Evolutionary conservation across 352 stramenopile genomes (phyloP), one percentile per base, ranked within the genome.

Genomic region (Thalassiosira exigua): DNA sequence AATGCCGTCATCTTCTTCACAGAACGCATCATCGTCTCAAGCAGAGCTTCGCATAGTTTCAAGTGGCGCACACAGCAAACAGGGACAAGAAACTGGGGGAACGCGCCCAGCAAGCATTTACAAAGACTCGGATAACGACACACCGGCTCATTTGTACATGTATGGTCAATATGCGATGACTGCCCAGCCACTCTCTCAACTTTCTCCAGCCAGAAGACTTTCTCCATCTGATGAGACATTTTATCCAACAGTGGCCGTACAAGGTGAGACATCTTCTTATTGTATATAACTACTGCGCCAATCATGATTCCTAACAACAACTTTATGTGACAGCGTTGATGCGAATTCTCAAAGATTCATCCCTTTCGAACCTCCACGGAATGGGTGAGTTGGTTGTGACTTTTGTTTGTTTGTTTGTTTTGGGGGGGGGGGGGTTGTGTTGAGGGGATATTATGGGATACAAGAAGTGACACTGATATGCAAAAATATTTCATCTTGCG

Each of bases 211-310:
- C 19, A 58, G 75, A 56, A 39, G 85, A 32, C 82, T 93, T 41
- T 90, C 85, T 39, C 88, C 86, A 56, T 71, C 60, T 29, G 92
- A 96, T 2, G 96, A 98, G 48, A 93, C 96, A 51, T 99, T 98
- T 76, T 99, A 98, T 87, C 96, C 97, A 12, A 98, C 96, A 0
- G 96, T 99, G 21, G 96, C 96, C 4, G 97, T 99, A 61, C 93
- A 98, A 67, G 96, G n/a, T n/a, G n/a, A n/a, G n/a, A n/a, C n/a
- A n/a, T n/a, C n/a, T n/a, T n/a, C n/a, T n/a, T n/a, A n/a, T n/a
- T n/a, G n/a, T n/a, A n/a, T n/a, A n/a, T n/a, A n/a, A n/a, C n/a
- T n/a, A n/a, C n/a, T n/a, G n/a, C n/a, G n/a, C n/a, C n/a, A n/a
- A n/a, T n/a, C n/a, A n/a, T n/a, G n/a, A n/a, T n/a, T n/a, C n/a